These are phyloP conservation scores for Aspergillus hiratsukae DNA, from an alignment of 2,329 filamentous ascomycete genomes.

Conservation along the genomic window DNA sequence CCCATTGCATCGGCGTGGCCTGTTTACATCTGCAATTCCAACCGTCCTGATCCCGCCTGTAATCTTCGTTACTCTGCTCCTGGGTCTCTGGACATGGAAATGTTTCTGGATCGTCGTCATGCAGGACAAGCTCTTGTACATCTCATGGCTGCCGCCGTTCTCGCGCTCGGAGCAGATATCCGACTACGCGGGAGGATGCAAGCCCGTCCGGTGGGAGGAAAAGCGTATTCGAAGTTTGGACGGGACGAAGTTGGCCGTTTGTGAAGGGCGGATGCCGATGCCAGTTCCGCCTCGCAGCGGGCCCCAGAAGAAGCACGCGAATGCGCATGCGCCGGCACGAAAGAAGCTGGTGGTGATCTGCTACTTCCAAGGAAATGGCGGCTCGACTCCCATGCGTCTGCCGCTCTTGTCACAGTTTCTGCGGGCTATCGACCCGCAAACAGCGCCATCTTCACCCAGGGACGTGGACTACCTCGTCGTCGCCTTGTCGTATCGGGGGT, in stretches of 20 bases:
- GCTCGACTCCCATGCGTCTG: conserved; percentile 28
- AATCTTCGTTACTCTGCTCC: conserved; percentile 61
- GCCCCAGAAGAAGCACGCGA: conserved; percentile 32
- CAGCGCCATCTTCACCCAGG: not conserved
- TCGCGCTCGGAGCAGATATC: conserved; percentile 62
- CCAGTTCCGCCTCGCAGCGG: conserved; percentile 38
- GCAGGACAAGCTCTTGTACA: conserved; percentile 79
- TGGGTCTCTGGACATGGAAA: conserved; percentile 60
- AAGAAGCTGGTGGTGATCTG: conserved; percentile 20
- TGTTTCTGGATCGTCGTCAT: conserved; percentile 71
- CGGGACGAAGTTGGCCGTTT: conserved; percentile 51
- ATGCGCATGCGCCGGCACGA: not conserved
- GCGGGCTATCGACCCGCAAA: conserved; percentile 17
- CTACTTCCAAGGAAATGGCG: conserved; percentile 33
- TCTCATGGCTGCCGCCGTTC: conserved; percentile 69
- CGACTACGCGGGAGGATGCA: conserved; percentile 58
- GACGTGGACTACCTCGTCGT: conserved; percentile 36
- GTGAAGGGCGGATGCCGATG: conserved; percentile 63
- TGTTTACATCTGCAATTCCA: conserved; percentile 32
- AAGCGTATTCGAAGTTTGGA: conserved; percentile 37
- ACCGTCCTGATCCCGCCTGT: conserved; percentile 58
- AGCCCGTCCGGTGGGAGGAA: conserved; percentile 64
- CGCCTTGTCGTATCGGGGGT: conserved; percentile 62
- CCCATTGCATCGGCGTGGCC: not conserved
- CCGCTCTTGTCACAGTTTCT: conserved; percentile 46